Conservation (phyloP, 148 eudicot genomes). For the Rhododendron molle region DNA sequence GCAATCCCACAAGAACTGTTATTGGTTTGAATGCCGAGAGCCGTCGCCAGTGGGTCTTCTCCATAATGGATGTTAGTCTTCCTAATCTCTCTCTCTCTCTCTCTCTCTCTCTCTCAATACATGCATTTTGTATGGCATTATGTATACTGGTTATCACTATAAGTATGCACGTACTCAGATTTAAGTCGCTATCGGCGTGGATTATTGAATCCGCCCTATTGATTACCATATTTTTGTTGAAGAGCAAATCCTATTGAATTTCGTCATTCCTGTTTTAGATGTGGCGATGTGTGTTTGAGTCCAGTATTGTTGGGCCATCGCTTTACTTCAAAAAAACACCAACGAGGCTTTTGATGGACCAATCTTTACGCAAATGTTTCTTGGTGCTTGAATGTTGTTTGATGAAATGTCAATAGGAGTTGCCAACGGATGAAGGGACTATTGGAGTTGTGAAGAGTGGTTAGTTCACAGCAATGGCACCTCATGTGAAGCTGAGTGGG, state of each 20-base stretch:
- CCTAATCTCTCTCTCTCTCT: too few relatives aligned
- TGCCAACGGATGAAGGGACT: neutral
- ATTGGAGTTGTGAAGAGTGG: neutral
- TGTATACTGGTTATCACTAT: too few relatives aligned
- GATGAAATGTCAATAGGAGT: neutral
- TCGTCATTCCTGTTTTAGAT: neutral
- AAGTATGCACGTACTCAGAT: too few relatives aligned
- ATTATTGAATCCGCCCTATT: neutral
- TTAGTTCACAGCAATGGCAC: neutral
- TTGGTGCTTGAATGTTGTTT: neutral
- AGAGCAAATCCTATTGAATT: neutral
- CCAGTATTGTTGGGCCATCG: neutral
- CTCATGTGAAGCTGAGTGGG: neutral
- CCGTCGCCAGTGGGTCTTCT: neutral
- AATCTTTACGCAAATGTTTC: neutral
- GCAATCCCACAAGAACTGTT: neutral
- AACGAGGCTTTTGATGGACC: neutral
- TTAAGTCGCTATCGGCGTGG: too few relatives aligned
- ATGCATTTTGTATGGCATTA: too few relatives aligned
- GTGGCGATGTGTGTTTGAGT: neutral
- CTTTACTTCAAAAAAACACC: neutral
- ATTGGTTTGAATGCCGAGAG: neutral
- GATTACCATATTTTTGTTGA: neutral
- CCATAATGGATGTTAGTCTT: neutral
- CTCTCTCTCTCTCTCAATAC: neutral